Evolutionary conservation across 352 stramenopile species (phyloP).

Genomic region (Thraustotheca clavata): DNA sequence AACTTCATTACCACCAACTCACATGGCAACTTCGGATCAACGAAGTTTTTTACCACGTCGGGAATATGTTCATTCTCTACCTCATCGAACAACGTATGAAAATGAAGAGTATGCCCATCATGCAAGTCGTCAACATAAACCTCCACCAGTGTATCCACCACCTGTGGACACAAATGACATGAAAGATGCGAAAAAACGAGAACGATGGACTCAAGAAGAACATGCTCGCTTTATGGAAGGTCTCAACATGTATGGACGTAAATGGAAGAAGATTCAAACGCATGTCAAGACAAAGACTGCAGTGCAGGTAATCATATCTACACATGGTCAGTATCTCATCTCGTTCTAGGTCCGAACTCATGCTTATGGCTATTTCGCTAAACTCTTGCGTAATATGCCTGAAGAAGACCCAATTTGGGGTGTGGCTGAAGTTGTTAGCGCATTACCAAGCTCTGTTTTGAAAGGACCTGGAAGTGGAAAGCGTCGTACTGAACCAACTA

Average conservation of each 20-base stretch:
- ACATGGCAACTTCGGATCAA: neutral
- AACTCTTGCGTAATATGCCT: conserved; percentile 77
- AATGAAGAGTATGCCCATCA: neutral
- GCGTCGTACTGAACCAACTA: conserved; percentile 71
- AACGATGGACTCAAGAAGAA: conserved; percentile 77
- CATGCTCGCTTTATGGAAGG: conserved; percentile 80
- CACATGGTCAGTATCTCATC: neutral
- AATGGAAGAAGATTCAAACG: conserved; percentile 85
- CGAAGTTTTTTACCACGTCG: neutral
- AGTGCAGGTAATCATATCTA: conserved; percentile 32
- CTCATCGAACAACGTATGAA: neutral
- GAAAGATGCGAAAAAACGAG: conserved; percentile 29
- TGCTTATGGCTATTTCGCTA: conserved; percentile 83
- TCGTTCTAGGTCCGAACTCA: conserved; percentile 50
- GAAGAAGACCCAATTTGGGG: conserved; percentile 78
- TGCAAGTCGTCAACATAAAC: neutral
- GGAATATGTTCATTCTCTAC: neutral
- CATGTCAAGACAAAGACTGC: conserved; percentile 82
- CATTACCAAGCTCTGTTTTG: conserved; percentile 54
- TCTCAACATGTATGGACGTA: conserved; percentile 74
- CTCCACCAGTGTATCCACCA: neutral
- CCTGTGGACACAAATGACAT: neutral
- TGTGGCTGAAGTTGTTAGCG: conserved; percentile 71
- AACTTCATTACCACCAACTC: too few relatives aligned
- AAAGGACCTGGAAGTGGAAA: conserved; percentile 70